Percentiles rank a stretch among this genome's conserved stretches.
Evolutionary conservation across 2,329 filamentous ascomycete genomes (phyloP).

Genomic region (Graphilbum fragrans): DNA sequence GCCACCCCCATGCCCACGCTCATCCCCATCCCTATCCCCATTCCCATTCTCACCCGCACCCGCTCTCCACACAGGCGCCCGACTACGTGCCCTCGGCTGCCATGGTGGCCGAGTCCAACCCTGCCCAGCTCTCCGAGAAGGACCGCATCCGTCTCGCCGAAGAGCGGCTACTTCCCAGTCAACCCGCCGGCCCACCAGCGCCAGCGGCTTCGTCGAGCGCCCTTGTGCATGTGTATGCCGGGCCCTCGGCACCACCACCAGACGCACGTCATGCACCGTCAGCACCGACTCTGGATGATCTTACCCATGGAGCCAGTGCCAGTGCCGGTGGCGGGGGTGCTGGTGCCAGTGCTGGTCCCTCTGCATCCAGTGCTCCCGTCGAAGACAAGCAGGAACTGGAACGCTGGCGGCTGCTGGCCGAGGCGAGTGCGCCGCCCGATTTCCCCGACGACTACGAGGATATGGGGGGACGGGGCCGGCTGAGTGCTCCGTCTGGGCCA

Average conservation of each 20-base stretch:
- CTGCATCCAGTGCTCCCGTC: constrained; percentile 4
- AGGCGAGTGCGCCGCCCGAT: constrained; percentile 51
- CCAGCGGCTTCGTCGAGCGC: constrained; percentile 29
- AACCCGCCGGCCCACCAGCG: constrained; percentile 40
- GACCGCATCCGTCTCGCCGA: constrained; percentile 68
- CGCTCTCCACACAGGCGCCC: constrained; percentile 22
- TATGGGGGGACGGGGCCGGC: constrained; percentile 14
- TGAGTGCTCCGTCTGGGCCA: constrained; percentile 9
- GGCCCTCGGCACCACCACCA: constrained; percentile 7
- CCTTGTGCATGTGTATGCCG: constrained; percentile 21
- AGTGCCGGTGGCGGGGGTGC: not conserved
- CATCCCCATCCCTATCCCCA: constrained; percentile 15
- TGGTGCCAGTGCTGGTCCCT: not conserved
- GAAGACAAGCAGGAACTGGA: constrained; percentile 79
- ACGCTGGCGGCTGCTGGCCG: constrained; percentile 46
- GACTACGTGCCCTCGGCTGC: constrained; percentile 47
- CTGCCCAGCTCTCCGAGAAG: constrained; percentile 58
- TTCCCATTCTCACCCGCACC: constrained; percentile 7
- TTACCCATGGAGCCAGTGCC: constrained; percentile 17
- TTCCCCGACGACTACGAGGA: constrained; percentile 40
- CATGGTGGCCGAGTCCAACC: constrained; percentile 38
- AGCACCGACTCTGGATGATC: constrained; percentile 33
- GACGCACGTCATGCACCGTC: constrained; percentile 20
- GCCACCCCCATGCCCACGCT: constrained; percentile 1
- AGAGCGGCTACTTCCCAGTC: constrained; percentile 67